Evolutionary conservation across 495 filamentous ascomycete genomes (phyloP).

Genomic region (Choiromyces venosus): DNA sequence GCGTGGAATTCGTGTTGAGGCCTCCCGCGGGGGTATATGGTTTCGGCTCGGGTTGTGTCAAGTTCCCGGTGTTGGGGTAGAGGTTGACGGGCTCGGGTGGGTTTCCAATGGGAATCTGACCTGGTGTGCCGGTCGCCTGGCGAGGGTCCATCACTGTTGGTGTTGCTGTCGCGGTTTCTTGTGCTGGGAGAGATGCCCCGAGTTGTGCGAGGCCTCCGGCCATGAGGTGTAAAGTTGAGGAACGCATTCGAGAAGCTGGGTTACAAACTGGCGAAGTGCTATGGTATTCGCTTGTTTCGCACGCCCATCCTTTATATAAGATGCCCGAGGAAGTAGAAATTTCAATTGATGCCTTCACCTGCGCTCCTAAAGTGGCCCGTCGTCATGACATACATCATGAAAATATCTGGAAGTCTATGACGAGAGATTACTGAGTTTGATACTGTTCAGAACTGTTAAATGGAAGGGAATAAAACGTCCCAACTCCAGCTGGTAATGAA

Average conservation of each 20-base stretch:
- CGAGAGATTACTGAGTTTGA: not conserved
- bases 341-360: not conserved
- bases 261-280: not conserved
- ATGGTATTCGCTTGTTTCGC: not conserved
- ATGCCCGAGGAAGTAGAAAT: not conserved
- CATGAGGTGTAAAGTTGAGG: not conserved
- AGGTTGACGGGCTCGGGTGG: conserved; percentile 25
- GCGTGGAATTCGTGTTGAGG: conserved; percentile 68
- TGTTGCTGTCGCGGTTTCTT: not conserved
- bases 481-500: not conserved
- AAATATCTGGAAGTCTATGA: not conserved
- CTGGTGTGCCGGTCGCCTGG: conserved; percentile 27
- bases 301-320: not conserved
- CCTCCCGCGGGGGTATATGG: conserved; percentile 73
- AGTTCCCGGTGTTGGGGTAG: conserved; percentile 67
- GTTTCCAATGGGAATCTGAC: conserved; percentile 20
- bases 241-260: not conserved
- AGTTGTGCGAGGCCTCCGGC: not conserved
- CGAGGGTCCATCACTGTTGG: conserved; percentile 9
- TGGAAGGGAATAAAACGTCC: not conserved
- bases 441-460: not conserved
- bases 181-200: not conserved
- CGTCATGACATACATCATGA: not conserved
- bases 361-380: not conserved
- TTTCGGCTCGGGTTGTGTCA: conserved; percentile 59